Evolutionary conservation across 1,284 basidiomycete species (phyloP).

Genomic region (Stygiomarasmius scandens): DNA sequence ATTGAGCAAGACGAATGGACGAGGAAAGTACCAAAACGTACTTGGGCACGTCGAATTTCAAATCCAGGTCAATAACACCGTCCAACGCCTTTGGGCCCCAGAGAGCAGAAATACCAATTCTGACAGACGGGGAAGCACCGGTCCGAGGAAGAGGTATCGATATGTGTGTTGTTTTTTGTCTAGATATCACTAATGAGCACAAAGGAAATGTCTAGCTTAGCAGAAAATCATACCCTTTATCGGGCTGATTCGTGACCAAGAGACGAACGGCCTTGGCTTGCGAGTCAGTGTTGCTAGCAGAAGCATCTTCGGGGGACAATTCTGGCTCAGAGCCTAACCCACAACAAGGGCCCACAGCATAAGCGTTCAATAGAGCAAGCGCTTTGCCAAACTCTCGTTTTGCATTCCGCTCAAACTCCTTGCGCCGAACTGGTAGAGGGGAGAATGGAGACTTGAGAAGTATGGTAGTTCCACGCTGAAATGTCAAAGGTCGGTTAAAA

Average conservation of each 20-base stretch:
- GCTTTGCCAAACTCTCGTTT: constrained; percentile 93
- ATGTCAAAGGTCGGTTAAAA: background rate
- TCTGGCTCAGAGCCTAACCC: constrained; percentile 3
- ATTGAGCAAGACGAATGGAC: background rate
- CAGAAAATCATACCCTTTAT: constrained; percentile 65
- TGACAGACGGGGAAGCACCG: constrained; percentile 5
- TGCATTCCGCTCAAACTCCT: constrained; percentile 87
- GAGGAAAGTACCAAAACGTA: constrained; percentile 39
- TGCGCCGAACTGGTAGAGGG: constrained; percentile 87
- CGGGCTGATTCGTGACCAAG: constrained; percentile 73
- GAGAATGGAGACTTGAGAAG: constrained; percentile 76
- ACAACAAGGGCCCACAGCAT: constrained; percentile 82
- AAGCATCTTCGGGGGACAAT: background rate
- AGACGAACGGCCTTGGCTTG: constrained; percentile 57
- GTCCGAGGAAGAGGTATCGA: constrained; percentile 13
- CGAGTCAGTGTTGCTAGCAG: constrained; percentile 28
- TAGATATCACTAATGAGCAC: background rate
- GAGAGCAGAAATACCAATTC: constrained; percentile 58
- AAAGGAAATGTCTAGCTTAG: background rate
- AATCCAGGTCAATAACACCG: constrained; percentile 72
- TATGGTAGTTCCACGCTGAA: constrained; percentile 89
- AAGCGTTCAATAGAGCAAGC: constrained; percentile 81
- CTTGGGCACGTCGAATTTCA: constrained; percentile 72
- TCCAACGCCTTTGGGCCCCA: constrained; percentile 87
- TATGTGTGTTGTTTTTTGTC: constrained; percentile 11